Evolutionary conservation across 1,139 yeast species (phyloP), one percentile per base, ranked within the genome.

Genomic region (Yamadazyma spencermartinsiae): DNA sequence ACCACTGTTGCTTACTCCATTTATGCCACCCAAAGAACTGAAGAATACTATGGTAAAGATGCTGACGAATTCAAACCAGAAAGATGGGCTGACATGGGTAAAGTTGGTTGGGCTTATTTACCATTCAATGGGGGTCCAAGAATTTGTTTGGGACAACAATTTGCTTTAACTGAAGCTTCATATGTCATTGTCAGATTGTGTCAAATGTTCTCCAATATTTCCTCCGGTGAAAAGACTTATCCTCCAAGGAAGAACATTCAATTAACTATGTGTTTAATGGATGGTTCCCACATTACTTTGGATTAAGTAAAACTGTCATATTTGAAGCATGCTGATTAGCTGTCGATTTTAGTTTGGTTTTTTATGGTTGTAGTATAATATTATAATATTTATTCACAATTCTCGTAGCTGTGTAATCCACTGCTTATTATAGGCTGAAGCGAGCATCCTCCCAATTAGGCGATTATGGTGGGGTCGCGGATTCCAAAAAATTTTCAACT

Each of bases 51-150:
- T 60, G 81, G 81, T 25, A 55, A 63, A 30, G 78, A 74, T 43
- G 68, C 76, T 6, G 39, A 42, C 4, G 67, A 46, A 36, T 74
- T 70, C 56, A 59, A 61, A 31, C 80, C 80, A 4, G 77, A 72
- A 44, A 63, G 79, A 42, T 74, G 79, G 79, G 48, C 44, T 17
- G 35, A 39, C 20, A 40, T 46, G 29, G 40, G 40, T 27, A 50
- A 49, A 36, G 44, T 49, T 15, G 54, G 71, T 25, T 76, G 79
- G 79, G 72, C 69, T 15, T 74, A 61, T 49, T 53, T 75, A 21
- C 79, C 80, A 11, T 75, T 74, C 58, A 76, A 76, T 45, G 81
- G 81, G 31, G 82, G 82, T 2, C 80, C 81, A 18, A 61, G 81
- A 40, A 75, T 75, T 40, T 76, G 82, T 50, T 60, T 76, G 35